Percentiles rank a stretch among this genome's conserved stretches.
Evolutionary conservation across 2,329 filamentous ascomycete genomes (phyloP).

Genomic region (Hymenotorrendiella dingleyae): DNA sequence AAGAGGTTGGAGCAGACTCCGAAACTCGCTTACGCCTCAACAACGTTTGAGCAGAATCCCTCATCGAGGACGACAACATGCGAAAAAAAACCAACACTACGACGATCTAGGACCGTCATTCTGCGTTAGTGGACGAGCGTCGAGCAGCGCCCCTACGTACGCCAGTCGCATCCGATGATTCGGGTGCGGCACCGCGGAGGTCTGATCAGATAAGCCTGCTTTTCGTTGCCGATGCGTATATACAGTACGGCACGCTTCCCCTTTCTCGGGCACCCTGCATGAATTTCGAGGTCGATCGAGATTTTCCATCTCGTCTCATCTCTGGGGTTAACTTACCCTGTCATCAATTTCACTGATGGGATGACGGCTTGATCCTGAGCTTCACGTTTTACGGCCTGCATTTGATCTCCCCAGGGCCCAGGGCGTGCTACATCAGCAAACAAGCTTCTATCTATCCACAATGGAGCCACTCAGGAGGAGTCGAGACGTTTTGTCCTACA

Average conservation of each 20-base stretch:
- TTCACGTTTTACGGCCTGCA: constrained; percentile 11
- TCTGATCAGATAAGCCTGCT: no score
- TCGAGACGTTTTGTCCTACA: constrained; percentile 18
- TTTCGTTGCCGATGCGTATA: no score
- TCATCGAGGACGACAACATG: no score
- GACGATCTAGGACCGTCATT: no score
- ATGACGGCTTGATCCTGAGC: background rate
- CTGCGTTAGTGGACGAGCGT: no score
- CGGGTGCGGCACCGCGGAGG: no score
- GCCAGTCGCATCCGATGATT: no score
- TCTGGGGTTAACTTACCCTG: no score
- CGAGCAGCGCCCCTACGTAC: no score
- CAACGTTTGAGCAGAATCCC: constrained; percentile 34
- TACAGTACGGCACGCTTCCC: no score
- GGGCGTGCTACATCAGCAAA: constrained; percentile 11
- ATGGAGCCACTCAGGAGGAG: constrained; percentile 9
- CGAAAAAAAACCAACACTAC: no score
- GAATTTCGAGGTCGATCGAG: constrained; percentile 13
- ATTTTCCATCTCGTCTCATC: constrained; percentile 22
- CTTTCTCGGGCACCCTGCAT: constrained; percentile 9
- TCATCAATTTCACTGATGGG: background rate
- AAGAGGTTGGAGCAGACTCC: constrained; percentile 10
- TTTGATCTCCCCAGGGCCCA: constrained; percentile 14
- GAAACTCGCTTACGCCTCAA: constrained; percentile 38
- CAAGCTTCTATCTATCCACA: no score